Conservation (phyloP, 495 filamentous ascomycete species). For the Aspergillus saccharolyticus region DNA sequence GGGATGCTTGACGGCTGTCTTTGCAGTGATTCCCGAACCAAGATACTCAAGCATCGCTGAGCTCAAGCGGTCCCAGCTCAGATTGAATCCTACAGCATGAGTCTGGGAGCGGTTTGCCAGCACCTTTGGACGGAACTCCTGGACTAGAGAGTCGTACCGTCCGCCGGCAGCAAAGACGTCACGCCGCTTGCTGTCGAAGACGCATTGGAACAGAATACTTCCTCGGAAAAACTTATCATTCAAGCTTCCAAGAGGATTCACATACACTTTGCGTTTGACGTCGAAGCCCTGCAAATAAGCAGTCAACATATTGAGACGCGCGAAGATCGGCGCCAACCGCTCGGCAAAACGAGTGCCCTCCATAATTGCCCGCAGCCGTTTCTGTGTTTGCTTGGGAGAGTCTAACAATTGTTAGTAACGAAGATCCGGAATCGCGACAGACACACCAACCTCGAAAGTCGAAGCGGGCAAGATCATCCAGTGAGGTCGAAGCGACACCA, state of each 20-base stretch:
- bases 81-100: slow-evolving; percentile 87
- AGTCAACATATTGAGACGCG: slow-evolving; percentile 70
- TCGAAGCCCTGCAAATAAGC: slow-evolving; percentile 70
- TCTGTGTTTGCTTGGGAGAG: slow-evolving; percentile 65
- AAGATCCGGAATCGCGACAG: not conserved
- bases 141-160: slow-evolving; percentile 82
- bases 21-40: slow-evolving; percentile 44
- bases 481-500: slow-evolving; percentile 78
- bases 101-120: slow-evolving; percentile 36
- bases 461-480: slow-evolving; percentile 86
- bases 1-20: slow-evolving; percentile 61
- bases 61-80: slow-evolving; percentile 79
- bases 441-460: slow-evolving; percentile 70
- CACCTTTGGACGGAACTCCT: slow-evolving; percentile 39
- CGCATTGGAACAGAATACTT: slow-evolving; percentile 83
- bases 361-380: slow-evolving; percentile 66
- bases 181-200: slow-evolving; percentile 78
- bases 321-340: slow-evolving; percentile 64
- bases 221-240: slow-evolving; percentile 91
- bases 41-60: slow-evolving; percentile 61
- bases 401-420: slow-evolving; percentile 41
- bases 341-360: slow-evolving; percentile 65
- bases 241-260: slow-evolving; percentile 79
- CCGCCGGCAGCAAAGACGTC: slow-evolving; percentile 93
- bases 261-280: slow-evolving; percentile 71